Conservation (phyloP, 139 green algal species). For the Picochlorum sp. region DNA sequence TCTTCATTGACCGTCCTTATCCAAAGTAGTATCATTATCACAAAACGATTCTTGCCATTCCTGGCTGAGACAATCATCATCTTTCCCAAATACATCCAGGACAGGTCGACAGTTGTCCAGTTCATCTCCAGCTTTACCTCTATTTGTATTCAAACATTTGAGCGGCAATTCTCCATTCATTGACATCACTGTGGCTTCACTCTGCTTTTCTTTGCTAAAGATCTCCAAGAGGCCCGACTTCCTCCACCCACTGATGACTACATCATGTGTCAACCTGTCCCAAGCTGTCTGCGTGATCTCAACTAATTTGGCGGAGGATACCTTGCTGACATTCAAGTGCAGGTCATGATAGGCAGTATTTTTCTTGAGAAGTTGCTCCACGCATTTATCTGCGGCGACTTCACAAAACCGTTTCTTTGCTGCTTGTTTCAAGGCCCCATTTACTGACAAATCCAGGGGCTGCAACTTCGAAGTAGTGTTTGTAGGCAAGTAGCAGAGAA, state of each 20-base stretch:
- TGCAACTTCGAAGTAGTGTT: too few species aligned
- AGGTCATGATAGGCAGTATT: background rate
- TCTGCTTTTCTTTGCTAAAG: constrained; percentile 2
- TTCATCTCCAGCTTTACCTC: background rate
- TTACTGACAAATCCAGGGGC: too few species aligned
- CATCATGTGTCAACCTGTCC: constrained; percentile 1
- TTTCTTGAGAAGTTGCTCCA: background rate
- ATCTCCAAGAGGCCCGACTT: constrained; percentile 2
- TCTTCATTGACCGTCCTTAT: background rate
- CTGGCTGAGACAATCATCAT: too few species aligned
- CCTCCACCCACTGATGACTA: constrained; percentile 1
- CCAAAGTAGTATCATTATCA: constrained; percentile 1
- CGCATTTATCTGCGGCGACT: too few species aligned
- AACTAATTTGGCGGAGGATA: constrained; percentile 1
- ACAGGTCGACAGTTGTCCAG: constrained; percentile 2
- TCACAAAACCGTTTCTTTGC: too few species aligned
- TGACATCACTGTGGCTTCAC: background rate
- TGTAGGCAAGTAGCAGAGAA: too few species aligned
- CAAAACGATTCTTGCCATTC: background rate
- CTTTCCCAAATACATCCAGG: background rate
- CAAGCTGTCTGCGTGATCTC: constrained; percentile 1
- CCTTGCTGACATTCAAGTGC: background rate
- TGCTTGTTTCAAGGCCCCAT: too few species aligned
- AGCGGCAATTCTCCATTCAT: constrained; percentile 1
- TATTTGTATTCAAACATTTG: constrained; percentile 4